phyloP scores from a whole-genome alignment of 1,139 yeast genomes.

The Geotrichum phurueaensis region DNA sequence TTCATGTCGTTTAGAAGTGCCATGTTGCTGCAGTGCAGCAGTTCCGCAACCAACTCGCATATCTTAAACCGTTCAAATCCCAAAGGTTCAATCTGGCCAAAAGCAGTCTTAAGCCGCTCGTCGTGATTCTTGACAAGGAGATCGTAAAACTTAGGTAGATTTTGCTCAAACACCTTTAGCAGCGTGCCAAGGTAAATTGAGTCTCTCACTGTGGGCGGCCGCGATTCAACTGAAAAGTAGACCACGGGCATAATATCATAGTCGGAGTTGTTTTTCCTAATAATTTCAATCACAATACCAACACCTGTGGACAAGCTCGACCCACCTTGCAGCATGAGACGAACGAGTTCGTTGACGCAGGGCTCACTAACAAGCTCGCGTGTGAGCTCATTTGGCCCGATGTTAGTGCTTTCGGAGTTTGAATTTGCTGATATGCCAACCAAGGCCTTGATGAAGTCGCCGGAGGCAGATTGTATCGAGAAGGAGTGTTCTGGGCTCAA shows the following conservation, averaged over 20 bases:
- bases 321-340: slow-evolving; percentile 87
- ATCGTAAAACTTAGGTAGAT: slow-evolving; percentile 62
- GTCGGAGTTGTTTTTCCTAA: slow-evolving; percentile 91
- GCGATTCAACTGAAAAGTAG: slow-evolving; percentile 79
- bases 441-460: slow-evolving; percentile 89
- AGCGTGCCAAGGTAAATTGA: slow-evolving; percentile 89
- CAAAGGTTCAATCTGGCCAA: slow-evolving; percentile 74
- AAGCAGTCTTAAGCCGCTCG: slow-evolving; percentile 55
- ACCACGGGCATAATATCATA: slow-evolving; percentile 87
- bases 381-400: slow-evolving; percentile 93
- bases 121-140: slow-evolving; percentile 41
- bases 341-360: slow-evolving; percentile 58
- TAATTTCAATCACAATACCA: slow-evolving; percentile 90
- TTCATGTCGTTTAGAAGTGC: slow-evolving; percentile 78
- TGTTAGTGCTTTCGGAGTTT: slow-evolving; percentile 72
- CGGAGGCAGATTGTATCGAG: slow-evolving; percentile 85
- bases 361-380: slow-evolving; percentile 78
- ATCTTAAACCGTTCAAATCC: slow-evolving; percentile 95
- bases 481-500: slow-evolving; percentile 53
- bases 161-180: slow-evolving; percentile 70
- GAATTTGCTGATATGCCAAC: slow-evolving; percentile 91
- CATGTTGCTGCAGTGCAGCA: slow-evolving; percentile 95
- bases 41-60: slow-evolving; percentile 90
- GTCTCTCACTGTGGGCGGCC: slow-evolving; percentile 92
- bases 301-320: slow-evolving; percentile 92